These are phyloP conservation scores for Pseudohalonectria lignicola DNA, from an alignment of 2,329 filamentous ascomycete species.

Conservation along the genomic window DNA sequence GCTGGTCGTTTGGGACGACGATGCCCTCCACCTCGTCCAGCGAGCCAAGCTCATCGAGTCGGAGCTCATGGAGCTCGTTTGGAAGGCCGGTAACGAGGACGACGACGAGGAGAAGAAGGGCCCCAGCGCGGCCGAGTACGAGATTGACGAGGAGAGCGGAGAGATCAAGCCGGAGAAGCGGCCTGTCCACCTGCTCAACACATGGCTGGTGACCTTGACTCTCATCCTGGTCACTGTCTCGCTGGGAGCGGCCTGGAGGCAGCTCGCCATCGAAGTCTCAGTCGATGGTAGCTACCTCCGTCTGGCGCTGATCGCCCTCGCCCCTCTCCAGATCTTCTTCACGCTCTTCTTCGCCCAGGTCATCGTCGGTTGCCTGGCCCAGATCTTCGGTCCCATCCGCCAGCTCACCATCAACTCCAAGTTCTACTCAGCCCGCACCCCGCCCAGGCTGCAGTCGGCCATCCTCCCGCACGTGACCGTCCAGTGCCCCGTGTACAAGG, in stretches of 20 bases:
- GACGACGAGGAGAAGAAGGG: slow-evolving; percentile 45
- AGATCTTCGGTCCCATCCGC: slow-evolving; percentile 64
- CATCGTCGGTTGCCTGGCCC: slow-evolving; percentile 63
- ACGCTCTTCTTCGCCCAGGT: slow-evolving; percentile 74
- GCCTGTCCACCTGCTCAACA: slow-evolving; percentile 59
- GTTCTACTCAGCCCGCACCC: slow-evolving; percentile 67
- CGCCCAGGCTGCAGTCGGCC: slow-evolving; percentile 44
- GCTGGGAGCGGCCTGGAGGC: slow-evolving; percentile 58
- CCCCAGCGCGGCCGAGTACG: slow-evolving; percentile 32
- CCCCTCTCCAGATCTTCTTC: slow-evolving; percentile 68
- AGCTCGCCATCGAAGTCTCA: slow-evolving; percentile 56
- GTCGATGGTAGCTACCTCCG: slow-evolving; percentile 54
- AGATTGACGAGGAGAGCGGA: slow-evolving; percentile 64
- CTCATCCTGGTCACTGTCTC: slow-evolving; percentile 54
- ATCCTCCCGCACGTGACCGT: slow-evolving; percentile 66
- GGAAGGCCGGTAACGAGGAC: slow-evolving; percentile 45
- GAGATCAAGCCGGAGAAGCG: slow-evolving; percentile 53
- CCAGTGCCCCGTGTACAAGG: slow-evolving; percentile 83
- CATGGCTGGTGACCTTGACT: slow-evolving; percentile 55
- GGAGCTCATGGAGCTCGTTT: slow-evolving; percentile 68
- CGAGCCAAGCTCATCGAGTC: slow-evolving; percentile 63
- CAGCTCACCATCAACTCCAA: slow-evolving; percentile 69
- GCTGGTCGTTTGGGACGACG: slow-evolving; percentile 74
- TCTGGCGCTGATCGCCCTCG: slow-evolving; percentile 52
- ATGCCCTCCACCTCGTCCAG: slow-evolving; percentile 57